phyloP scores from a whole-genome alignment of 352 stramenopile species.

The Pythium oligandrum region DNA sequence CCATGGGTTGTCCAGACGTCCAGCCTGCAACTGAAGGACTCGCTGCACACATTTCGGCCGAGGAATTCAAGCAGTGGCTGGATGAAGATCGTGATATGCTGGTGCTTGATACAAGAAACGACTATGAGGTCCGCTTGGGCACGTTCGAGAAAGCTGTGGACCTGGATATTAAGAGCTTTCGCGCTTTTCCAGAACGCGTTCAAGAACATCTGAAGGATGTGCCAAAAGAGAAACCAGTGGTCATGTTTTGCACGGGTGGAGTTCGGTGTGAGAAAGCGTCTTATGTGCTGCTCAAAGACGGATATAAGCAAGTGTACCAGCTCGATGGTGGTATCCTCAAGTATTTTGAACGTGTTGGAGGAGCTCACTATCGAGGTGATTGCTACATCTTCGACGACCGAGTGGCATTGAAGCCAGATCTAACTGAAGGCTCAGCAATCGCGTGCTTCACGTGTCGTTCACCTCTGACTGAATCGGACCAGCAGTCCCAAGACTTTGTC shows the following conservation, averaged over 20 bases:
- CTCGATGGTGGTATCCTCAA: conserved; percentile 73
- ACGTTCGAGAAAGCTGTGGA: conserved; percentile 69
- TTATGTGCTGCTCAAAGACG: conserved; percentile 52
- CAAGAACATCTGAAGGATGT: conserved; percentile 36
- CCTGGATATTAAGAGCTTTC: conserved; percentile 70
- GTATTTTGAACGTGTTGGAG: conserved; percentile 74
- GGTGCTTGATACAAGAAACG: conserved; percentile 67
- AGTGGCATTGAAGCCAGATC: conserved; percentile 54
- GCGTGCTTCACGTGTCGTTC: conserved; percentile 57
- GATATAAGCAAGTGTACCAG: conserved; percentile 58
- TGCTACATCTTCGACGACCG: conserved; percentile 83
- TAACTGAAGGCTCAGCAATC: conserved; percentile 35
- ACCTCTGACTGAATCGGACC: conserved; percentile 48
- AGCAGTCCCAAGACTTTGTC: conserved; percentile 34
- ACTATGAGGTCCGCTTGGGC: conserved; percentile 72
- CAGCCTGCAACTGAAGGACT: conserved; percentile 42
- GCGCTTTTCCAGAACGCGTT: conserved; percentile 41
- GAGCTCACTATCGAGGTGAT: conserved; percentile 62
- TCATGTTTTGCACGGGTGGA: conserved; percentile 78
- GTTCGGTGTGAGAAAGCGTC: conserved; percentile 75
- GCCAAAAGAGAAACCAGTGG: conserved; percentile 66
- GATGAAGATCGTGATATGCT: conserved; percentile 65
- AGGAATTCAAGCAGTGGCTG: conserved; percentile 69
- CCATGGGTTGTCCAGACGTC: conserved; percentile 47
- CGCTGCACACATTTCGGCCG: conserved; percentile 45